phyloP scores from a whole-genome alignment of 345 rosid species.

The Noccaea caerulescens region DNA sequence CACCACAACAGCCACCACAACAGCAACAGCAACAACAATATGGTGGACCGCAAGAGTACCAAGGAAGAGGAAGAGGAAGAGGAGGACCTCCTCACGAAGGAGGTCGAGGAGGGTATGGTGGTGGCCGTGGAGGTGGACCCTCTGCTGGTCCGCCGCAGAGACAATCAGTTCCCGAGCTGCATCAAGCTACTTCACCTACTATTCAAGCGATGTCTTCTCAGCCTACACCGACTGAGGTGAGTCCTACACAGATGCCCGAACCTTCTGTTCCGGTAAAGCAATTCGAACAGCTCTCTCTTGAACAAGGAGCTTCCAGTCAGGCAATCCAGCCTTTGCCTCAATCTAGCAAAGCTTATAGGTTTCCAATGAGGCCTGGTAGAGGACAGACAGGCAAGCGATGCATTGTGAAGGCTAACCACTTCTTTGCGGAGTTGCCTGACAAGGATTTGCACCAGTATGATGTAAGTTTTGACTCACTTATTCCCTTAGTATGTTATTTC shows the following conservation, averaged over 20 bases:
- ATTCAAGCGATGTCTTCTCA: conserved; percentile 63
- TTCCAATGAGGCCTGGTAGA: conserved; percentile 85
- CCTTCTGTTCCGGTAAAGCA: conserved; percentile 47
- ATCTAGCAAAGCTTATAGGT: conserved; percentile 77
- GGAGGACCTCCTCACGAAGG: conserved; percentile 73
- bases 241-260: conserved; percentile 58
- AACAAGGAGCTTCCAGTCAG: conserved; percentile 62
- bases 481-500: background rate
- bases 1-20: conserved; percentile 60
- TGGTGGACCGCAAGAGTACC: conserved; percentile 64
- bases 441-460: conserved; percentile 97
- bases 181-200: conserved; percentile 85
- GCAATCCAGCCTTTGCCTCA: conserved; percentile 65
- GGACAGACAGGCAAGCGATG: conserved; percentile 67
- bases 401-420: conserved; percentile 95
- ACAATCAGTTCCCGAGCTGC: conserved; percentile 90
- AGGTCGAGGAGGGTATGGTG: conserved; percentile 61
- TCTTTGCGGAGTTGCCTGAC: conserved; percentile 86
- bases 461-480: conserved; percentile 49
- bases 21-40: conserved; percentile 48
- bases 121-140: conserved; percentile 62
- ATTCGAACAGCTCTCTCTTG: conserved; percentile 57
- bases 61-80: conserved; percentile 80
- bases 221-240: conserved; percentile 56
- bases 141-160: conserved; percentile 63